Percentiles rank a stretch among this genome's conserved stretches.
phyloP scores from a whole-genome alignment of 2,329 filamentous ascomycete species.

The Stemphylium beticola region DNA sequence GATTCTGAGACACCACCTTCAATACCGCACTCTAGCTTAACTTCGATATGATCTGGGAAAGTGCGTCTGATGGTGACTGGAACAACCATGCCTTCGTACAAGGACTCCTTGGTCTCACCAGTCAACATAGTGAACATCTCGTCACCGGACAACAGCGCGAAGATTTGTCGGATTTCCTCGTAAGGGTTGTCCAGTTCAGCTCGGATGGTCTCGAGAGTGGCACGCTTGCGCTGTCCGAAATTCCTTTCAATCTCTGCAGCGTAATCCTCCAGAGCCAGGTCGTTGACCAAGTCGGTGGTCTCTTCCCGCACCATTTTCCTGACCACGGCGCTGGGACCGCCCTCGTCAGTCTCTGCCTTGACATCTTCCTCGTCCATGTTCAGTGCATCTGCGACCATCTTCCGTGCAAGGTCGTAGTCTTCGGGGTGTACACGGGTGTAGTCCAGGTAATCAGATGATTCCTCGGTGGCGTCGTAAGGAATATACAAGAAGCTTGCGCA shows the following conservation, averaged over 20 bases:
- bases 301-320: constrained; percentile 95
- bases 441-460: constrained; percentile 88
- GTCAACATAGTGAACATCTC: constrained; percentile 97
- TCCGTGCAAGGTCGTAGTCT: constrained; percentile 96
- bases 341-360: constrained; percentile 89
- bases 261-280: constrained; percentile 94
- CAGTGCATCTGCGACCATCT: constrained; percentile 96
- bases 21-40: constrained; percentile 90
- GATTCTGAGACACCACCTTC: constrained; percentile 85
- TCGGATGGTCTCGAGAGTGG: constrained; percentile 93
- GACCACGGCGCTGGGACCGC: constrained; percentile 87
- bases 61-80: constrained; percentile 87
- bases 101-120: constrained; percentile 83
- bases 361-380: constrained; percentile 98
- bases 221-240: constrained; percentile 92
- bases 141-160: constrained; percentile 70
- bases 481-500: constrained; percentile 95
- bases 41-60: constrained; percentile 91
- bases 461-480: constrained; percentile 81
- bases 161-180: constrained; percentile 87
- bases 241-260: constrained; percentile 93
- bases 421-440: constrained; percentile 97
- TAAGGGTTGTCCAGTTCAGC: constrained; percentile 92
- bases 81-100: constrained; percentile 90
- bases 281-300: constrained; percentile 92